These are phyloP conservation scores for Angophora floribunda DNA, from an alignment of 345 rosid genomes.

Conservation along the genomic window DNA sequence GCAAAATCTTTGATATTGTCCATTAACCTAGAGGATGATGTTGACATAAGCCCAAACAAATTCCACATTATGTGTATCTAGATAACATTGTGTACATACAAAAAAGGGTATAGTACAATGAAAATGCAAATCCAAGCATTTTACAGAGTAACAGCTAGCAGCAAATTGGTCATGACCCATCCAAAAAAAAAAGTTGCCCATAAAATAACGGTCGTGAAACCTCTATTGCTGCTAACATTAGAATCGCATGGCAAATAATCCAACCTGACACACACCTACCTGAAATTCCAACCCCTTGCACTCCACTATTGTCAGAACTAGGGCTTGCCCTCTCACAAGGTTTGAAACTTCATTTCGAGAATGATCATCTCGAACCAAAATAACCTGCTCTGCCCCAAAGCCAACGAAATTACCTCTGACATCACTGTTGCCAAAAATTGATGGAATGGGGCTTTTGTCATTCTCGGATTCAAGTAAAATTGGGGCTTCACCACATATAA, in stretches of 20 bases:
- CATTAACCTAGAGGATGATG: neutral
- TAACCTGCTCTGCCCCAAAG: neutral
- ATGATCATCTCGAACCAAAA: neutral
- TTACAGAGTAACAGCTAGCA: neutral
- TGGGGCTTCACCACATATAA: conserved; percentile 34
- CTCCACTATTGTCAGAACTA: neutral
- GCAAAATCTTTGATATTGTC: neutral
- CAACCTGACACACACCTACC: neutral
- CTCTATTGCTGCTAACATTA: neutral
- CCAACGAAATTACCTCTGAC: neutral
- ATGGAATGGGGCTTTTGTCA: conserved; percentile 17
- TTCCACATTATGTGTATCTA: neutral
- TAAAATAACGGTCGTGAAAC: neutral
- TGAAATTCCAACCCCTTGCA: conserved; percentile 5
- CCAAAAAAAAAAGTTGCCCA: neutral
- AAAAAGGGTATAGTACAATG: neutral
- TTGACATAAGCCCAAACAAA: neutral
- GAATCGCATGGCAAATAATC: neutral
- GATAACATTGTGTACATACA: neutral
- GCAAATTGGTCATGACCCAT: neutral
- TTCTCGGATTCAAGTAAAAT: conserved; percentile 21
- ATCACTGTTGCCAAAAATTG: conserved; percentile 24
- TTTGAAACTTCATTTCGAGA: neutral
- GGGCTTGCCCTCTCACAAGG: neutral
- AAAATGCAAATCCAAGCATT: neutral